Evolutionary conservation across 345 rosid genomes (phyloP).

Genomic region (Citrus hindsii): DNA sequence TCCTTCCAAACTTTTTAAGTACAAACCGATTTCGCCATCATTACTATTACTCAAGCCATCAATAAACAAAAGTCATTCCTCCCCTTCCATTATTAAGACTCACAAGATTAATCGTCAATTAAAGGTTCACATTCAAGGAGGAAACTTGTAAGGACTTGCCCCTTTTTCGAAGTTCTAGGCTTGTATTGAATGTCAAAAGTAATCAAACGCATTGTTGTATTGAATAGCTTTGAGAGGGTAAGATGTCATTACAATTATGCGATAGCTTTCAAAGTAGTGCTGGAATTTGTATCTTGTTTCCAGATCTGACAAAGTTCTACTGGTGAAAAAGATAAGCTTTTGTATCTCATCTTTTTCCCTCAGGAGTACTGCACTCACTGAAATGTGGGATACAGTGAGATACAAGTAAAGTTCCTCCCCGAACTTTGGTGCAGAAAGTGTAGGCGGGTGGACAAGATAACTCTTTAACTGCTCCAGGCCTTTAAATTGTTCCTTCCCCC

Average conservation of each 20-base stretch:
- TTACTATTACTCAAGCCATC: no score
- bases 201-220: no score
- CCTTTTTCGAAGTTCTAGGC: not conserved
- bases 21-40: accelerated
- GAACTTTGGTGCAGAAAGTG: not conserved
- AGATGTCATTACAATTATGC: no score
- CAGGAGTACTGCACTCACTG: not conserved
- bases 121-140: not conserved
- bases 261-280: not conserved
- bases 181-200: no score
- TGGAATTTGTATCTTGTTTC: not conserved
- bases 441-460: no score
- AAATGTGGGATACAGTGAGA: not conserved
- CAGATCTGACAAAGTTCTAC: not conserved
- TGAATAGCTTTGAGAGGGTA: not conserved
- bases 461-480: no score
- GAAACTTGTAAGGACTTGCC: not conserved
- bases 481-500: accelerated
- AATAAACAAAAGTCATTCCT: no score
- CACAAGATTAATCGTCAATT: no score
- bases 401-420: no score
- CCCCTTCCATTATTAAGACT: accelerated
- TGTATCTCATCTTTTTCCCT: not conserved
- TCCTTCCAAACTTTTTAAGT: no score
- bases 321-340: not conserved